Conservation (phyloP, 768 basidiomycete species). For the Wakefieldia striispora region DNA sequence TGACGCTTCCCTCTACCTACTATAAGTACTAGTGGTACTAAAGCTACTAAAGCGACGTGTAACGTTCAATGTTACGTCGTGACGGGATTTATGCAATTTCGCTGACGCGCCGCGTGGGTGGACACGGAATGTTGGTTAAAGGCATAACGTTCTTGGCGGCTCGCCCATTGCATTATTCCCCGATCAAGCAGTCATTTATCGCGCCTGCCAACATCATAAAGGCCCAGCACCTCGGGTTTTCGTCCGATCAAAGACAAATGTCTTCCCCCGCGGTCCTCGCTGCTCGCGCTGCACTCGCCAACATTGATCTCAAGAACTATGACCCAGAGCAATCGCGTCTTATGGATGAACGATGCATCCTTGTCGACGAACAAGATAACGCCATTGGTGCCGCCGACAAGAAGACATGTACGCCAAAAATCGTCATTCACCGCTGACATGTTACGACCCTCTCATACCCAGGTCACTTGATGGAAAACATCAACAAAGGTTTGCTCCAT, state of each 20-base stretch:
- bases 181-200: too few species aligned
- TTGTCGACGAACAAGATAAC: constrained; percentile 85
- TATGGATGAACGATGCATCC: constrained; percentile 95
- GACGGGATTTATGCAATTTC: too few species aligned
- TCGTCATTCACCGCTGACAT: constrained; percentile 1
- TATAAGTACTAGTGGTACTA: too few species aligned
- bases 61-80: too few species aligned
- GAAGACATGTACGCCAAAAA: constrained; percentile 79
- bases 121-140: too few species aligned
- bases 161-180: background rate
- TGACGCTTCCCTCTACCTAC: too few species aligned
- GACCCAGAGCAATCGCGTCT: constrained; percentile 90
- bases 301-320: constrained; percentile 77
- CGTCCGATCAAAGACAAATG: constrained; percentile 34
- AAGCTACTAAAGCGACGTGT: too few species aligned
- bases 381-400: constrained; percentile 88
- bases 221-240: background rate
- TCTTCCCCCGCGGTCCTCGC: constrained; percentile 61
- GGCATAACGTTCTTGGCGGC: too few species aligned
- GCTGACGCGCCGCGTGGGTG: too few species aligned
- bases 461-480: constrained; percentile 97
- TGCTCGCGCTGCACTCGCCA: constrained; percentile 63
- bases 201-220: constrained; percentile 3
- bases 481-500: constrained; percentile 90
- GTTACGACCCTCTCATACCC: background rate